Evolutionary conservation across 345 rosid genomes (phyloP), one percentile per base, ranked within the genome.

Genomic region (Cardiospermum halicacabum): DNA sequence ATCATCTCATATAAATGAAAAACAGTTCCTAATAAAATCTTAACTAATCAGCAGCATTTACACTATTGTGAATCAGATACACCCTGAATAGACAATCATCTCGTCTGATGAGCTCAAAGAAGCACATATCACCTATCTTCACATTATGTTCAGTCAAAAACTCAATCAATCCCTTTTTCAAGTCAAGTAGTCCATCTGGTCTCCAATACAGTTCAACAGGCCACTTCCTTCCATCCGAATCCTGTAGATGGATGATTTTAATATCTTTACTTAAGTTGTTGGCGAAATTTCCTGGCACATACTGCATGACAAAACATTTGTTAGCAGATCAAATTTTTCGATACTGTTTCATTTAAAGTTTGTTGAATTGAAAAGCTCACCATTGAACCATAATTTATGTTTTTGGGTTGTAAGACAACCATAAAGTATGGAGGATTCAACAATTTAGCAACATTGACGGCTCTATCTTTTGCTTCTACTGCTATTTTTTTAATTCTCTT

Each of bases 341-440:
- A 59, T 24, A 4, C 25, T 18, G 25, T 16, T 59, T 9, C n/a
- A 18, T 18, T 45, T 27, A 28, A n/a, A n/a, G n/a, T n/a, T n/a
- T n/a, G n/a, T n/a, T n/a, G n/a, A n/a, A n/a, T n/a, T n/a, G n/a
- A n/a, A 11, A 4, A 27, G 37, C 65, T 60, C 24, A 45, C 54
- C 65, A 45, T 1, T 8, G 11, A 11, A 42, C 66, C 53, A 2
- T 58, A 61, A 19, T 56, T 32, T 9, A 62, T 59, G 65, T 64
- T 68, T 53, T 59, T 60, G 50, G 77, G 58, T 9, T 69, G 57
- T 56, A 83, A 36, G 40, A 69, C 66, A 31, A 72, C 64, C 75
- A 69, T 60, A 74, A 76, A 80, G 31, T 66, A 74, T 21, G 85
- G 84, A 62, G 81, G 83, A 69, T 72, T 70, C 49, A 59, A 69